A percentile compares a stretch with the other conserved stretches of the same genome.
Evolutionary conservation across 2,329 filamentous ascomycete species (phyloP).

Genomic region (Epichloe coenophiala): DNA sequence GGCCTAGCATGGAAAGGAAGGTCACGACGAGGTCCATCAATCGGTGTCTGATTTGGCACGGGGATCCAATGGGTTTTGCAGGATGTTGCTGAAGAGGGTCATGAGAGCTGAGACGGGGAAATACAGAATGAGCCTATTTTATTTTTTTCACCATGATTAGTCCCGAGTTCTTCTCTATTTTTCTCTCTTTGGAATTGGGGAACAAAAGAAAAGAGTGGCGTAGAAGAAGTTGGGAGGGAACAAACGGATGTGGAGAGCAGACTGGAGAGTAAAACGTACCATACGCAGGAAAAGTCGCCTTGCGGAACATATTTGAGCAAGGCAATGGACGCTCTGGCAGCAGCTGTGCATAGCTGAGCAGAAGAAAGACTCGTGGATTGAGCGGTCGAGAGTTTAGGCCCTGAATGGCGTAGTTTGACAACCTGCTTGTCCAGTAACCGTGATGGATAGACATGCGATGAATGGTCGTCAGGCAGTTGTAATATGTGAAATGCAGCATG

Average conservation of each 20-base stretch:
- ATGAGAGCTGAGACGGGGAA: conserved; percentile 93
- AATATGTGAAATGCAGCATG: conserved; percentile 91
- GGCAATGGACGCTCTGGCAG: conserved; percentile 83
- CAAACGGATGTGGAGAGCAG: not conserved
- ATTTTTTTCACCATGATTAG: no score
- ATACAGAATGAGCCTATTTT: conserved; percentile 68
- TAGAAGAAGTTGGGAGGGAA: not conserved
- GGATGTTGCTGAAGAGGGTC: conserved; percentile 87
- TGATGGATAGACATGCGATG: conserved; percentile 98
- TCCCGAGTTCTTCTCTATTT: no score
- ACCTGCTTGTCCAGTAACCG: conserved; percentile 90
- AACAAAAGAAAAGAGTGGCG: not conserved
- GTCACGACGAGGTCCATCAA: conserved; percentile 88
- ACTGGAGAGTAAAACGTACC: conserved; percentile 42
- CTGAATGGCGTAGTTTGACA: conserved; percentile 91
- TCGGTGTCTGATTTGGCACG: conserved; percentile 79
- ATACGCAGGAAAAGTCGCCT: conserved; percentile 88
- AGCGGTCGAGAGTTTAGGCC: conserved; percentile 81
- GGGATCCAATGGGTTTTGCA: conserved; percentile 87
- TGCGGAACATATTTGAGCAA: conserved; percentile 93
- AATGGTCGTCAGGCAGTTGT: conserved; percentile 94
- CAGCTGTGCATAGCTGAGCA: conserved; percentile 81
- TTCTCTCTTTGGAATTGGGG: not conserved
- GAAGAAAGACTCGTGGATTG: conserved; percentile 93
- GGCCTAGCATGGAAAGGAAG: conserved; percentile 79